Evolutionary conservation across 768 basidiomycete species (phyloP).

Genomic region (Leccinum truebloodii): DNA sequence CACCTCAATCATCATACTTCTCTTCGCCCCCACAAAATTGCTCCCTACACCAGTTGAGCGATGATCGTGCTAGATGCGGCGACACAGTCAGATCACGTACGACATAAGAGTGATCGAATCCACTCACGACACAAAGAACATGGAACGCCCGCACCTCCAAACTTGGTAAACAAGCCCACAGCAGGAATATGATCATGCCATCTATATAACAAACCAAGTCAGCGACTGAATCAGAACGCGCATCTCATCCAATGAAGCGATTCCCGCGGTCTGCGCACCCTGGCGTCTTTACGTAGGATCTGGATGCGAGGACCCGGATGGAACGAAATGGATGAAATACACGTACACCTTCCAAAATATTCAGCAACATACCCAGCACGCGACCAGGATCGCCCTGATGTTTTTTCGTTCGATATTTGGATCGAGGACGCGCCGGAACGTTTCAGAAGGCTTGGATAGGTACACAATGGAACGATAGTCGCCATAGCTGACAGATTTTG

Average conservation of each 20-base stretch:
- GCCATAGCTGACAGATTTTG: background rate
- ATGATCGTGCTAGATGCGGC: conserved; percentile 57
- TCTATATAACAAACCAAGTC: conserved; percentile 38
- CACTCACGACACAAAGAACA: conserved; percentile 86
- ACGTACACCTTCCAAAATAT: conserved; percentile 92
- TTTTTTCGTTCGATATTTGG: conserved; percentile 21
- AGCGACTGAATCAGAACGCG: background rate
- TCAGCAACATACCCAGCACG: conserved; percentile 79
- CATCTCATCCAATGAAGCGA: background rate
- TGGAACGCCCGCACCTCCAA: conserved; percentile 92
- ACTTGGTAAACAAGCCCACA: conserved; percentile 70
- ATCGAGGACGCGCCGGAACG: conserved; percentile 12
- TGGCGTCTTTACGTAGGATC: conserved; percentile 6
- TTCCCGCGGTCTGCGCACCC: conserved; percentile 3
- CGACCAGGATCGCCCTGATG: conserved; percentile 69
- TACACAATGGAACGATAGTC: conserved; percentile 14
- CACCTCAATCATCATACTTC: conserved; percentile 98
- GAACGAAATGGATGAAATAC: conserved; percentile 1
- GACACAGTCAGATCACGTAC: background rate
- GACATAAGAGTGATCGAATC: background rate
- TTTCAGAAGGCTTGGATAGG: conserved; percentile 11
- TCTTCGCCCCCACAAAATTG: conserved; percentile 86
- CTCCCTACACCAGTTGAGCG: conserved; percentile 88
- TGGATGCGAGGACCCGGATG: background rate
- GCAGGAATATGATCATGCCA: conserved; percentile 97